phyloP scores from a whole-genome alignment of 495 filamentous ascomycete genomes.

The Penicillium pulvis region DNA sequence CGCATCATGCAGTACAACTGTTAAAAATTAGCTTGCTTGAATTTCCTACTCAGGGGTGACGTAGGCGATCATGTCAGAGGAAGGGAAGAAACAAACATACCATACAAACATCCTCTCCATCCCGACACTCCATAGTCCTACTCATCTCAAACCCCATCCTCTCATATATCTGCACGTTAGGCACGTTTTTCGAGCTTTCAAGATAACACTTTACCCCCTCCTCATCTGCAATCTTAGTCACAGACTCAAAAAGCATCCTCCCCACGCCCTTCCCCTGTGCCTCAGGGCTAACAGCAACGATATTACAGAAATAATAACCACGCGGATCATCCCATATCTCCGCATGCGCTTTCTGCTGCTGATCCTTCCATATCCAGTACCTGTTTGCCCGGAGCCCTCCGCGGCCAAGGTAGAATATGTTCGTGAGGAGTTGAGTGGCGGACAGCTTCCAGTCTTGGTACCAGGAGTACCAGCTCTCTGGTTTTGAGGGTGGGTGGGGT shows the following conservation, averaged over 20 bases:
- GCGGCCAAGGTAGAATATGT: conserved; percentile 55
- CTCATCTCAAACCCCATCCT: conserved; percentile 62
- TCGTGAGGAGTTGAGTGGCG: conserved; percentile 56
- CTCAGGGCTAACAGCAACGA: conserved; percentile 63
- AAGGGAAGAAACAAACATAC: conserved; percentile 21
- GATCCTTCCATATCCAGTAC: conserved; percentile 67
- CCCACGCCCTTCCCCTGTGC: conserved; percentile 62
- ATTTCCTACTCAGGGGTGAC: not conserved
- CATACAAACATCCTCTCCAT: conserved; percentile 49
- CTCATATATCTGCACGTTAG: conserved; percentile 67
- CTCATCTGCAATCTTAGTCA: conserved; percentile 56
- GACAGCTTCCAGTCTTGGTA: conserved; percentile 58
- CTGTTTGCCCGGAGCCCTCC: conserved; percentile 61
- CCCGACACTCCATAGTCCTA: conserved; percentile 62
- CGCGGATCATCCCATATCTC: conserved; percentile 59
- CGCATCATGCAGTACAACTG: conserved; percentile 41
- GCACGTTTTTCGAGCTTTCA: conserved; percentile 60
- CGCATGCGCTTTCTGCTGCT: conserved; percentile 57
- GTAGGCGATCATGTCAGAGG: not conserved
- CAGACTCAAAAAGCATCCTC: conserved; percentile 55
- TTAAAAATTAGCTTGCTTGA: conserved; percentile 1
- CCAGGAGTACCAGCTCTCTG: conserved; percentile 57
- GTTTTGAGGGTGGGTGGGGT: conserved; percentile 44
- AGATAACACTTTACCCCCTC: conserved; percentile 63
- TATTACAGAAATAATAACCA: conserved; percentile 70